Conservation (phyloP, 139 green algal genomes). For the Zygnema circumcarinatum region DNA sequence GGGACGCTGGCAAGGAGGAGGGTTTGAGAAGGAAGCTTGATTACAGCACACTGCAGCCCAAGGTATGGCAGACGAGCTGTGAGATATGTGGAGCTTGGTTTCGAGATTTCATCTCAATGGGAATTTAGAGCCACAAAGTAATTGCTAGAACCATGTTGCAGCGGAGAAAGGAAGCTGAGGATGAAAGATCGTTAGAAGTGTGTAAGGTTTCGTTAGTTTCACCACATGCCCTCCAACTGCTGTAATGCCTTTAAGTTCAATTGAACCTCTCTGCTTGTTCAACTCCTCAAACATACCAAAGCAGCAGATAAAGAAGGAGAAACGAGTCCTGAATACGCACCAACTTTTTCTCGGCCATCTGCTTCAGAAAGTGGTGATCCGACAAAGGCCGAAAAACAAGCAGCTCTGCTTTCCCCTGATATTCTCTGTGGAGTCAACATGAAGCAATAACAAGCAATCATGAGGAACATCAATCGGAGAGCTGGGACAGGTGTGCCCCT, state of each 20-base stretch:
- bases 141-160: neutral
- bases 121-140: neutral
- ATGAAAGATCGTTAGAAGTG: neutral
- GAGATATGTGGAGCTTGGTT: neutral
- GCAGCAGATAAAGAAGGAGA: no score
- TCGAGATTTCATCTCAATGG: neutral
- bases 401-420: conserved; percentile 37
- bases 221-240: no score
- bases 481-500: no score
- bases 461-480: no score
- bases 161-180: neutral
- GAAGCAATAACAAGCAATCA: no score
- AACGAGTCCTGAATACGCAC: no score
- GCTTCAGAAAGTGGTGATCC: conserved; percentile 32
- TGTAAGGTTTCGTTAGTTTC: no score
- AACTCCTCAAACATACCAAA: no score
- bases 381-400: conserved; percentile 39
- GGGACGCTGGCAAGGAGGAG: conserved; percentile 22
- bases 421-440: neutral
- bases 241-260: no score
- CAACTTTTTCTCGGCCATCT: conserved; percentile 50
- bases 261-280: no score
- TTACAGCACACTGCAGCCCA: conserved; percentile 40
- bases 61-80: no score
- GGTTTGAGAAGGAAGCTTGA: conserved; percentile 44